Conservation (phyloP, 805 yeast genomes). For the Zygoascus tannicola region DNA sequence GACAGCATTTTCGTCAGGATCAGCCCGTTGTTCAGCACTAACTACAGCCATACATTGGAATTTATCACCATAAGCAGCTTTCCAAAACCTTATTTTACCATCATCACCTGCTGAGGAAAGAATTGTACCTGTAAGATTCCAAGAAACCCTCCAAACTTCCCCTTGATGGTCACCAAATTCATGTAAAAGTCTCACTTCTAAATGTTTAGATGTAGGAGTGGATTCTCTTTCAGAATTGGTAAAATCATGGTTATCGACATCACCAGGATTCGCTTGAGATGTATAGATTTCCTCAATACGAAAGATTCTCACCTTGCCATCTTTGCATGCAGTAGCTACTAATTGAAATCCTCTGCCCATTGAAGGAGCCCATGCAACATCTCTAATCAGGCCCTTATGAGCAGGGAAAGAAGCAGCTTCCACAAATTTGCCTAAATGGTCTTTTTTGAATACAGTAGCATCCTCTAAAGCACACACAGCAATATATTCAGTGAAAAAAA, state of each 20-base stretch:
- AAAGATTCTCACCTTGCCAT: conserved; percentile 82
- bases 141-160: conserved; percentile 93
- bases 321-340: conserved; percentile 93
- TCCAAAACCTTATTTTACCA: conserved; percentile 87
- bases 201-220: conserved; percentile 13
- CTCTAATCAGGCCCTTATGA: conserved; percentile 77
- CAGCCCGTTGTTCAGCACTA: conserved; percentile 39
- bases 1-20: background rate
- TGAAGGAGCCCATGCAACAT: conserved; percentile 93
- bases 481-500: conserved; percentile 69
- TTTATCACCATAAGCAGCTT: conserved; percentile 71
- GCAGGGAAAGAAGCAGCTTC: conserved; percentile 61
- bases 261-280: background rate
- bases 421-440: conserved; percentile 36
- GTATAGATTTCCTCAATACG: conserved; percentile 37
- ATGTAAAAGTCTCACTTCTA: conserved; percentile 47
- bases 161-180: conserved; percentile 68
- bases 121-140: conserved; percentile 81
- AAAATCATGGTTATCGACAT: background rate
- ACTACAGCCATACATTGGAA: conserved; percentile 89
- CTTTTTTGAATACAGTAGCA: conserved; percentile 63
- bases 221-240: conserved; percentile 7
- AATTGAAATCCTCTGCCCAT: conserved; percentile 85
- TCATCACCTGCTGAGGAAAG: conserved; percentile 93
- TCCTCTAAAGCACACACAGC: conserved; percentile 81